These are phyloP conservation scores for Nephromyces sp. DNA, from an alignment of 169 alveolate genomes.

Conservation along the genomic window DNA sequence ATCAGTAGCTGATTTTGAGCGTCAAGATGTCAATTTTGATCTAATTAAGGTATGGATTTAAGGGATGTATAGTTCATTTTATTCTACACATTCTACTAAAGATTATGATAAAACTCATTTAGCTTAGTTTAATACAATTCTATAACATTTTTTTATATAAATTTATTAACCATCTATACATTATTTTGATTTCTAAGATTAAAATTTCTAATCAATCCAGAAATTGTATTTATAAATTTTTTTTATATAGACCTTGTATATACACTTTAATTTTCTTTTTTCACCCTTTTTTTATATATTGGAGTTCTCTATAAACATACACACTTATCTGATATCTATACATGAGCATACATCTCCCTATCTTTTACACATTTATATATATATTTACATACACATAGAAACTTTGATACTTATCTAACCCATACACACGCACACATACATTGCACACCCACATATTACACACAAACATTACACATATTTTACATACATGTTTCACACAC, in stretches of 20 bases:
- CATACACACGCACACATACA: background rate
- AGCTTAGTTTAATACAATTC: background rate
- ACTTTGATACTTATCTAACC: background rate
- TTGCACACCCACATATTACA: too few species aligned
- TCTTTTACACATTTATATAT: background rate
- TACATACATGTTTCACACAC: too few species aligned
- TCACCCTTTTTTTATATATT: background rate
- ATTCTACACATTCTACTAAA: too few species aligned
- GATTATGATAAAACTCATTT: too few species aligned
- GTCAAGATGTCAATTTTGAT: slow-evolving; percentile 96
- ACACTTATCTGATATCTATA: background rate
- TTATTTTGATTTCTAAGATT: background rate
- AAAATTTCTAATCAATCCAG: too few species aligned
- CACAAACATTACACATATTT: too few species aligned
- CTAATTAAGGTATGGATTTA: slow-evolving; percentile 75
- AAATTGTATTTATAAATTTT: background rate
- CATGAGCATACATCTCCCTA: background rate
- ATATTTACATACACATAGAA: background rate
- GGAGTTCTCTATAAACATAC: background rate
- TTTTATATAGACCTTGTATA: background rate
- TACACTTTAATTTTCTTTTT: background rate
- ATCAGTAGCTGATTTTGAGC: slow-evolving; percentile 89
- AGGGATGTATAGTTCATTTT: too few species aligned
- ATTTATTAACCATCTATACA: background rate
- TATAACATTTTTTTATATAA: background rate